Conservation (phyloP, 1,284 basidiomycete genomes). For the Hymenochaete sp. region DNA sequence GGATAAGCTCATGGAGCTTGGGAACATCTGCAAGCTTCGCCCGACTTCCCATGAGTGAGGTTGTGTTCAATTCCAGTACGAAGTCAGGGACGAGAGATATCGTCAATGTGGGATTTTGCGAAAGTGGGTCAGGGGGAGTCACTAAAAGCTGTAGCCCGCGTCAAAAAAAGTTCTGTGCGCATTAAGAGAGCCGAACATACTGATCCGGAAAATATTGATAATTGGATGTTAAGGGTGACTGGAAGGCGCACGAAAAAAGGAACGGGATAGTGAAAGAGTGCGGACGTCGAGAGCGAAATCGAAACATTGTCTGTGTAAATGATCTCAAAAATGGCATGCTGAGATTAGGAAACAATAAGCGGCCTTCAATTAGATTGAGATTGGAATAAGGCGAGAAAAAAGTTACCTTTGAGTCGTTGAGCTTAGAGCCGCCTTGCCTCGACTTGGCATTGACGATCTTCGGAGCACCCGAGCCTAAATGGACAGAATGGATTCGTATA, state of each 20-base stretch:
- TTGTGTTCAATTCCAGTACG: conserved; percentile 60
- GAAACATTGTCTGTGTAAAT: conserved; percentile 64
- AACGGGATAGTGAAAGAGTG: conserved; percentile 76
- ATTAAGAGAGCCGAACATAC: conserved; percentile 32
- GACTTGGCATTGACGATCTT: conserved; percentile 50
- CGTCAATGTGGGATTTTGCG: conserved; percentile 45
- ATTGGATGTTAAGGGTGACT: conserved; percentile 66
- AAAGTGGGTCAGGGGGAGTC: conserved; percentile 39
- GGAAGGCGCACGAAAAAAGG: conserved; percentile 72
- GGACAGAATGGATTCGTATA: conserved; percentile 66
- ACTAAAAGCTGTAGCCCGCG: conserved; percentile 25
- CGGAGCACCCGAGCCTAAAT: conserved; percentile 64
- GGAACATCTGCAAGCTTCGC: conserved; percentile 78
- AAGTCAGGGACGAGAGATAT: conserved; percentile 58
- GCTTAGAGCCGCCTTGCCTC: conserved; percentile 22
- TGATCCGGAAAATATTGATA: conserved; percentile 66
- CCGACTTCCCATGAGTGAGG: conserved; percentile 73
- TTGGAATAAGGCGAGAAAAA: background rate
- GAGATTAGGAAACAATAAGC: background rate
- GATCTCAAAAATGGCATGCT: conserved; percentile 58
- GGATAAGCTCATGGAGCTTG: conserved; percentile 74
- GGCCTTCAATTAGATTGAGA: conserved; percentile 1
- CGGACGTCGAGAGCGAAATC: conserved; percentile 70
- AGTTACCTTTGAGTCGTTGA: conserved; percentile 6
- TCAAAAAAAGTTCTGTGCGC: background rate